phyloP scores from a whole-genome alignment of 345 rosid genomes.

The Salix brachista region DNA sequence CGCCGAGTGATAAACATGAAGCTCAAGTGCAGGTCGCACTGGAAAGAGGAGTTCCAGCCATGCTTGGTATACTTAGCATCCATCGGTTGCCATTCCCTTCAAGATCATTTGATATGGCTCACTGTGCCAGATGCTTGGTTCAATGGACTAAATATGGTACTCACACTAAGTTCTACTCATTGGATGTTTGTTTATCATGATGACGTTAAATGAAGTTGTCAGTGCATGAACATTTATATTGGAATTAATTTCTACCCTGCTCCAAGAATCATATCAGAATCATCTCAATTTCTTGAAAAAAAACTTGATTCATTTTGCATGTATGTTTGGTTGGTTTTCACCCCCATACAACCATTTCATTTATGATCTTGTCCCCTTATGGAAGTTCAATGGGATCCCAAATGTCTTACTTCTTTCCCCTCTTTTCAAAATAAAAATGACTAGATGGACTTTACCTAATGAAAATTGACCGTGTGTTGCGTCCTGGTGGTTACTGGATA shows the following conservation, averaged over 20 bases:
- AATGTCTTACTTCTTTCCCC: not conserved
- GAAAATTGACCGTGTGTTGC: conserved; percentile 66
- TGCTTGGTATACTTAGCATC: conserved; percentile 60
- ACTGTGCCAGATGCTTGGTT: conserved; percentile 73
- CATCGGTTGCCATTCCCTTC: conserved; percentile 59
- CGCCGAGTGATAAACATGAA: too few relatives aligned
- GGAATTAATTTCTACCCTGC: not conserved
- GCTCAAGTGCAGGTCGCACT: too few relatives aligned
- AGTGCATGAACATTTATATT: not conserved
- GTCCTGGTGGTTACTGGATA: conserved; percentile 69
- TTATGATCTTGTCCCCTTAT: not conserved
- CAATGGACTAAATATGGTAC: conserved; percentile 59
- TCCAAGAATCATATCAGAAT: not conserved
- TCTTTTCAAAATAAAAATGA: conserved; percentile 7
- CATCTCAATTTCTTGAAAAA: not conserved
- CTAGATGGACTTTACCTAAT: conserved; percentile 62
- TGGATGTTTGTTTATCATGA: not conserved
- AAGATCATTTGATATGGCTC: conserved; percentile 67
- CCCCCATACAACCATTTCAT: not conserved
- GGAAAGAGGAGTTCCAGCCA: conserved; percentile 63
- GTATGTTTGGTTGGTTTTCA: not conserved
- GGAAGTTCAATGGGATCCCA: not conserved
- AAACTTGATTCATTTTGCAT: not conserved
- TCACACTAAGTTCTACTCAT: not conserved
- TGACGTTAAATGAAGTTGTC: not conserved